Conservation (phyloP, 345 rosid species). For the Garcia nutans region DNA sequence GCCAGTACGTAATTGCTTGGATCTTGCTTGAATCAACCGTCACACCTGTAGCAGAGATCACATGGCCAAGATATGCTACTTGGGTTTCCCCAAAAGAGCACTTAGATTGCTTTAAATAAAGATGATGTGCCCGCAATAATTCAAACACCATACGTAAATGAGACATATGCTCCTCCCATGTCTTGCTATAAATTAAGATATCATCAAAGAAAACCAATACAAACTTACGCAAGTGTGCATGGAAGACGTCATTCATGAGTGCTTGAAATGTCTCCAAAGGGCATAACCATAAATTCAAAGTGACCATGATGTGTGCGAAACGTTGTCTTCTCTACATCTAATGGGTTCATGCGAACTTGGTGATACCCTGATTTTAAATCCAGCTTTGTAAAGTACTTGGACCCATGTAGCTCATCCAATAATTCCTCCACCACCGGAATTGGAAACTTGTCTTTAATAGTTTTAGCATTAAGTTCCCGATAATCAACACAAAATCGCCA, state of each 20-base stretch:
- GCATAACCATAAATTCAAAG: too few relatives aligned
- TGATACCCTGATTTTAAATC: neutral
- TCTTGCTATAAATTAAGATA: too few relatives aligned
- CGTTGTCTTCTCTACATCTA: too few relatives aligned
- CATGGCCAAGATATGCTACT: neutral
- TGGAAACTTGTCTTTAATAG: neutral
- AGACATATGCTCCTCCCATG: too few relatives aligned
- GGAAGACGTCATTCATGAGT: too few relatives aligned
- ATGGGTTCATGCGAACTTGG: neutral
- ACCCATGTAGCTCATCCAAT: neutral
- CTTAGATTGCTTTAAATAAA: neutral
- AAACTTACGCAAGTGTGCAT: too few relatives aligned
- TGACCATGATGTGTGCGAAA: too few relatives aligned
- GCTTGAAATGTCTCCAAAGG: too few relatives aligned
- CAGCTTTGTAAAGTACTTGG: neutral
- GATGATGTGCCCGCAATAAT: neutral
- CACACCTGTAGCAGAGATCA: neutral
- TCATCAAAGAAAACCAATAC: too few relatives aligned
- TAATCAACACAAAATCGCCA: neutral
- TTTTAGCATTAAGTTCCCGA: neutral
- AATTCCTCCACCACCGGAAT: neutral
- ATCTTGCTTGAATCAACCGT: too few relatives aligned
- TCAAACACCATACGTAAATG: neutral
- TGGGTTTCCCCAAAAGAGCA: neutral
- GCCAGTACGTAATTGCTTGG: too few relatives aligned